Evolutionary conservation across 495 filamentous ascomycete species (phyloP), one percentile per base, ranked within the genome.

Genomic region (Penicillium dipodomyicola): DNA sequence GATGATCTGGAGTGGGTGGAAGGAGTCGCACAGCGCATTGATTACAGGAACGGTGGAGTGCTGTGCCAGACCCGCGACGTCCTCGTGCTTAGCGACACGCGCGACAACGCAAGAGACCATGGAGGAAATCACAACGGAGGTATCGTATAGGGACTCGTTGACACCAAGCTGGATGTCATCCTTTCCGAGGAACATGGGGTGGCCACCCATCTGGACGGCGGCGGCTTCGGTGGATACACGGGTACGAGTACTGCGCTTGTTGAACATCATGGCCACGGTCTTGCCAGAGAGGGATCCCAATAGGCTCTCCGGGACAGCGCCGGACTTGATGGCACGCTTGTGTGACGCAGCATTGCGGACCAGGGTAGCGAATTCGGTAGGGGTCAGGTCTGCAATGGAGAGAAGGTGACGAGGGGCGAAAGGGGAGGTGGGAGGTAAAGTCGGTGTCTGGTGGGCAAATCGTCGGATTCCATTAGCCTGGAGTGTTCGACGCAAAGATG

Each of bases 161-260:
- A 96, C 94, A 27, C 93, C 93, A 30, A 97, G 76, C 68, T 98
- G 94, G 54, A 98, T 98, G 69, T 98, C 94, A 43, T 92, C 87
- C 67, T 90, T 91, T 49, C 91, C 90, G 42, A 98, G 74, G 71
- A 97, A 98, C 91, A 98, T 94, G 17, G 94, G 89, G 69, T 96
- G 89, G 3, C 94, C 94, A 41, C 91, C 88, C 78, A 98, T 82
- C 41, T 85, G 72, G 17, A 86, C 82, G 12, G 96, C 82, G 10
- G 94, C 94, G 7, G 86, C 84, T 76, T 98, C 94, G 14, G 91
- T 96, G 14, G 91, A 96, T 27, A 98, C 86, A 47, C 94, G 84
- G 15, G 94, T 98, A 45, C 94, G 81, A 14, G 94, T 98, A 60
- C 87, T 92, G 27, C 92, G 85, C 77, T 98, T 98, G 77, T 80